A percentile compares a stretch with the other conserved stretches of the same genome.
These are phyloP conservation scores for Aspergillus campestris DNA, from an alignment of 495 filamentous ascomycete genomes.

Conservation along the genomic window DNA sequence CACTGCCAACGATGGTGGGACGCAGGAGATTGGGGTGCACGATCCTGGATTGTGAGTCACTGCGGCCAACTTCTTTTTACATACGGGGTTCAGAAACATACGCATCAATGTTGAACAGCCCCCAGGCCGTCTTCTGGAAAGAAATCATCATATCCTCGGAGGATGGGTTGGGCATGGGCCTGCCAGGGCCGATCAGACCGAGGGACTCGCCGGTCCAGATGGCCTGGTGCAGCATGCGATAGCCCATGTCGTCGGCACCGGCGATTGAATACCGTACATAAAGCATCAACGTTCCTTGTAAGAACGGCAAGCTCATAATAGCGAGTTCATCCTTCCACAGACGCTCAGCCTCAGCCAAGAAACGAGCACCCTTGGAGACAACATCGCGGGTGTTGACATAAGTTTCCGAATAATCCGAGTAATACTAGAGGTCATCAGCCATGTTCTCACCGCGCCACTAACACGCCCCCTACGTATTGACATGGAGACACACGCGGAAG, in stretches of 20 bases:
- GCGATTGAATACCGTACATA: conserved; percentile 40
- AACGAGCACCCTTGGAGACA: conserved; percentile 33
- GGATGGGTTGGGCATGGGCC: conserved; percentile 12
- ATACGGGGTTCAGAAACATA: conserved; percentile 11
- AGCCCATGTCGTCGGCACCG: conserved; percentile 33
- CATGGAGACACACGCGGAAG: neutral
- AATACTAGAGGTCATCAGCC: conserved; percentile 25
- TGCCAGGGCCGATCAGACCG: conserved; percentile 25
- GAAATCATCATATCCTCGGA: conserved; percentile 30
- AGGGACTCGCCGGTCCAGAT: conserved; percentile 31
- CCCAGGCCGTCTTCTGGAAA: conserved; percentile 32
- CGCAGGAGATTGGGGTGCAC: conserved; percentile 36
- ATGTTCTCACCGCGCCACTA: neutral
- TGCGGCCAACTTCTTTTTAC: neutral
- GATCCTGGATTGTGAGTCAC: conserved; percentile 14
- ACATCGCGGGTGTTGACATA: conserved; percentile 36
- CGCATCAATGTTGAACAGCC: conserved; percentile 40
- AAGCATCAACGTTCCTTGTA: conserved; percentile 36
- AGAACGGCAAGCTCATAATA: conserved; percentile 23
- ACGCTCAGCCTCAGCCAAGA: conserved; percentile 36
- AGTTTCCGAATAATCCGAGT: conserved; percentile 37
- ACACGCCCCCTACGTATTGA: neutral
- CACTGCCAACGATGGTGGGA: conserved; percentile 27
- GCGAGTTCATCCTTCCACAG: conserved; percentile 16
- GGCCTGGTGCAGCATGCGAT: conserved; percentile 35